Evolutionary conservation across 1,284 basidiomycete species (phyloP), one percentile per base, ranked within the genome.

Genomic region (Naganishia liquefaciens): DNA sequence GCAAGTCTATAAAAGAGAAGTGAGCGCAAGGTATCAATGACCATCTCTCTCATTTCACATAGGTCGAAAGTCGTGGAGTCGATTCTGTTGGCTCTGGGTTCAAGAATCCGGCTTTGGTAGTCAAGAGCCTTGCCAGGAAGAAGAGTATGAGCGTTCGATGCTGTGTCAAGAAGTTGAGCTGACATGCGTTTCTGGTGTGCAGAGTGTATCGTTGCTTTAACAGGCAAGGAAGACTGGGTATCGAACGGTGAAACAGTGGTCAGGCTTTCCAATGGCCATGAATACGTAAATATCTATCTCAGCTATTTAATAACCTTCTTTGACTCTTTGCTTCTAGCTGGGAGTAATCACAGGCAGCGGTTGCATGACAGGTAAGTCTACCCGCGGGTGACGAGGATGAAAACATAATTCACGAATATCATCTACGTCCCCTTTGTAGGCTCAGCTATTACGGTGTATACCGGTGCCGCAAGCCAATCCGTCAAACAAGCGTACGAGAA

Each of bases 281-380:
- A 83, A 13, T 80, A 90, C 15, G 76, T 76, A 44, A 64, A 75
- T 66, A 37, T 10, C 9, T 33, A 2, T 19, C 28, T 10, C n/a
- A 21, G 28, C 13, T 37, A 17, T 44, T 6, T 39, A 10, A 28
- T 15, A n/a, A 42, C 11, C 39, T 2, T 25, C 15, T 28, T 33
- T 54, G 30, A 63, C 15, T 28, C 39, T 28, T 46, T 1, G 7
- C 4, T 3, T 19, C 1, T 62, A 78, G 74, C 84, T 96, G 6
- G 88, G 87, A 0, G 81, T 84, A 40, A 92, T 96, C 68, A 96
- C 94, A 0, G 94, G 93, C 0, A 89, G 88, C 25, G 93, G 94
- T 1, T 98, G 94, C 74, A 87, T 95, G 75, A 84, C 89, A 3
- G 93, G 92, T 33, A 88, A 88, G 51, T 82, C 23, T 6, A 19